Percentiles rank a stretch among this genome's conserved stretches.
Conservation (phyloP, 2,329 filamentous ascomycete genomes). For the Botrytis fragariae region DNA sequence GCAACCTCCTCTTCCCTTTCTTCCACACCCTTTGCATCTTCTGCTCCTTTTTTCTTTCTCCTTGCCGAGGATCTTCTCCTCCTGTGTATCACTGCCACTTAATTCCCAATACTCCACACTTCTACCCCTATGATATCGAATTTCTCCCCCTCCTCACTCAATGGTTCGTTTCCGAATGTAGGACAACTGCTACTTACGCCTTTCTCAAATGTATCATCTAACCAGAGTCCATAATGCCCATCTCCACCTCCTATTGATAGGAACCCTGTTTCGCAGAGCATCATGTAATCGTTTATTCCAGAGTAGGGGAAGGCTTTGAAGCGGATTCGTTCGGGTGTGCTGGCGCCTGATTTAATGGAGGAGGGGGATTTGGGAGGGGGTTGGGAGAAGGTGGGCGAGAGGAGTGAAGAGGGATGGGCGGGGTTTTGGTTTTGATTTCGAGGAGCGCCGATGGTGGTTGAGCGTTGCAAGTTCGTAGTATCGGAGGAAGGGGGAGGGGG, state of each 20-base stretch:
- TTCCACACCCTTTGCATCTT: neutral
- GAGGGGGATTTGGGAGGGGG: slow-evolving; percentile 31
- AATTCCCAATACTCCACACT: slow-evolving; percentile 81
- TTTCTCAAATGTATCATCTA: slow-evolving; percentile 79
- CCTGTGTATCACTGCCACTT: neutral
- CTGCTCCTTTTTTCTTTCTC: neutral
- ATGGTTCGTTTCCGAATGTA: slow-evolving; percentile 91
- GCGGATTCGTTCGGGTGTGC: slow-evolving; percentile 71
- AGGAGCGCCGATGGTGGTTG: slow-evolving; percentile 53
- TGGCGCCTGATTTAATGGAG: slow-evolving; percentile 39
- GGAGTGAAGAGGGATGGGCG: slow-evolving; percentile 20
- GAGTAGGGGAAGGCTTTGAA: slow-evolving; percentile 98
- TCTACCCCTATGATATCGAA: slow-evolving; percentile 91
- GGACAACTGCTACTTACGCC: slow-evolving; percentile 81
- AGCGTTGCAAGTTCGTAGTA: slow-evolving; percentile 58
- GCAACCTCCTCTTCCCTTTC: neutral
- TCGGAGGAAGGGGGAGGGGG: slow-evolving; percentile 69
- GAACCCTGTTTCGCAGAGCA: slow-evolving; percentile 84
- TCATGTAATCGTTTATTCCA: slow-evolving; percentile 94
- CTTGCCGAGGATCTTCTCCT: no score
- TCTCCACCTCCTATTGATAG: slow-evolving; percentile 85
- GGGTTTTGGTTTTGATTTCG: neutral
- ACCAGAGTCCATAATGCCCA: slow-evolving; percentile 89
- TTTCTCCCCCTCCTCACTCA: slow-evolving; percentile 90
- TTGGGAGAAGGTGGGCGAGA: slow-evolving; percentile 28